phyloP scores from a whole-genome alignment of 345 rosid genomes.

The Chamaenerion angustifolium region DNA sequence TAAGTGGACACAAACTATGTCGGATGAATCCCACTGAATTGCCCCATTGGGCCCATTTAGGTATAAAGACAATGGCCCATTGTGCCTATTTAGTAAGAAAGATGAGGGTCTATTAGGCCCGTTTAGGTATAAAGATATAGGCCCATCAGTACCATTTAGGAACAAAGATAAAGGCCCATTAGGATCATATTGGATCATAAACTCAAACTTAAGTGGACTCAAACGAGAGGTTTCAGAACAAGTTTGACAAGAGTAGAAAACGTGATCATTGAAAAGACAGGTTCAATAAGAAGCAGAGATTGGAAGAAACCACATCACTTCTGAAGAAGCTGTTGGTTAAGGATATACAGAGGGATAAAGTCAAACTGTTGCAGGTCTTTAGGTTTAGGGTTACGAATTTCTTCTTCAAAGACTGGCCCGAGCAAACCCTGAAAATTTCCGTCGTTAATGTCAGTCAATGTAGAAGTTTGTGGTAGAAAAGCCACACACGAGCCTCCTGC shows the following conservation, averaged over 20 bases:
- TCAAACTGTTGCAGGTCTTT: slow-evolving; percentile 48
- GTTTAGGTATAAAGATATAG: too few relatives aligned
- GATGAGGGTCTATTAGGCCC: too few relatives aligned
- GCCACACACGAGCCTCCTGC: slow-evolving; percentile 1
- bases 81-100: too few relatives aligned
- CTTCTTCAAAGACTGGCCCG: slow-evolving; percentile 50
- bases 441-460: background rate
- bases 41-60: too few relatives aligned
- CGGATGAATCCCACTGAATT: too few relatives aligned
- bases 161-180: too few relatives aligned
- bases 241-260: slow-evolving; percentile 35
- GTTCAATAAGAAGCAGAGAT: too few relatives aligned
- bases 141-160: too few relatives aligned
- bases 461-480: background rate
- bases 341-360: slow-evolving; percentile 59
- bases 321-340: slow-evolving; percentile 65
- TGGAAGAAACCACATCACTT: slow-evolving; percentile 37
- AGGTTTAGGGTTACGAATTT: slow-evolving; percentile 62
- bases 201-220: too few relatives aligned
- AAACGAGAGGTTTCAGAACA: slow-evolving; percentile 27
- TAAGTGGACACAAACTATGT: too few relatives aligned
- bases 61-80: too few relatives aligned
- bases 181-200: too few relatives aligned
- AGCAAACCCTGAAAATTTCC: slow-evolving; percentile 52
- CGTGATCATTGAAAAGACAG: slow-evolving; percentile 9